A percentile compares a stretch with the other conserved stretches of the same genome.
Conservation (phyloP, 164 flowering plant species). For the Liriodendron chinense region DNA sequence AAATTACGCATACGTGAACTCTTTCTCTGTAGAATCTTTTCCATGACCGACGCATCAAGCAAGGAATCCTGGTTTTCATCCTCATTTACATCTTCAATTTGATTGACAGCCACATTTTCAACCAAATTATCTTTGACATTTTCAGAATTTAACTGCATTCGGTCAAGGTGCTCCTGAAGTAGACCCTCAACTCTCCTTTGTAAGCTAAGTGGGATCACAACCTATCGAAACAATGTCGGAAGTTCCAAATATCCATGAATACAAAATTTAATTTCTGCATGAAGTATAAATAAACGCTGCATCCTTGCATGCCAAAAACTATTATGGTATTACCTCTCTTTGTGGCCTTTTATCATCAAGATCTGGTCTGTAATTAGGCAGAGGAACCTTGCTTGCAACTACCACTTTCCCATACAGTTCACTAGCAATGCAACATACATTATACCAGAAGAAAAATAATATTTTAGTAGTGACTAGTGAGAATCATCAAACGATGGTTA, state of each 20-base stretch:
- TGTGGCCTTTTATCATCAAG: conserved; percentile 97
- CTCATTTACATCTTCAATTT: conserved; percentile 30
- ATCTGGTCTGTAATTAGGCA: conserved; percentile 95
- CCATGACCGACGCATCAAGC: conserved; percentile 86
- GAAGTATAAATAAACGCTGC: background rate
- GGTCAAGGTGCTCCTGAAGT: conserved; percentile 91
- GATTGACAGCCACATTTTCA: conserved; percentile 22
- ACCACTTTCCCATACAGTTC: conserved; percentile 89
- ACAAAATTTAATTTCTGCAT: background rate
- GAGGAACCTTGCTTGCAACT: conserved; percentile 95
- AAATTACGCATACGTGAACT: conserved; percentile 85
- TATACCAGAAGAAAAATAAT: background rate
- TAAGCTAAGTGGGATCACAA: conserved; percentile 84
- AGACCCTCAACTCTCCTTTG: conserved; percentile 96
- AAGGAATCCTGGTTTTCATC: conserved; percentile 56
- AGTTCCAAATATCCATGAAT: background rate
- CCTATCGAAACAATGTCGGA: conserved; percentile 40
- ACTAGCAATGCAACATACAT: conserved; percentile 28
- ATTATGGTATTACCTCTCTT: conserved; percentile 98
- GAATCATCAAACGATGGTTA: background rate
- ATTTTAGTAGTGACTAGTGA: background rate
- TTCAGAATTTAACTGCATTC: conserved; percentile 51
- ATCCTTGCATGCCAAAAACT: background rate
- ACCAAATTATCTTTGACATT: conserved; percentile 26
- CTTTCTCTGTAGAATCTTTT: conserved; percentile 89